A percentile compares a stretch with the other conserved stretches of the same genome.
phyloP scores from a whole-genome alignment of 2,329 filamentous ascomycete species.

The Waltergamsia citrina region DNA sequence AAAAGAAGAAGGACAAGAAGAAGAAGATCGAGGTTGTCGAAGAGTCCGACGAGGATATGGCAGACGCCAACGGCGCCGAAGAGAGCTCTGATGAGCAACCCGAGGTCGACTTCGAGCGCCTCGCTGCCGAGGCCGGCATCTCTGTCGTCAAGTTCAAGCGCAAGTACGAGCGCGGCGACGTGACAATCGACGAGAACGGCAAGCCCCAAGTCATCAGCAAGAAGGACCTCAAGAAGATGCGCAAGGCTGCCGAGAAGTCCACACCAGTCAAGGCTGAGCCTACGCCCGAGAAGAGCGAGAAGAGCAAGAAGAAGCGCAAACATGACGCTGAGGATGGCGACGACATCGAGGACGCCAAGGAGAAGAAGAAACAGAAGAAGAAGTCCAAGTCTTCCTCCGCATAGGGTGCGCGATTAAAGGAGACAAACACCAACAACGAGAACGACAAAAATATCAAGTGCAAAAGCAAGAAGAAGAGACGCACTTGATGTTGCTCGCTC shows the following conservation, averaged over 20 bases:
- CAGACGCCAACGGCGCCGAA: slow-evolving; percentile 23
- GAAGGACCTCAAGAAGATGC: slow-evolving; percentile 67
- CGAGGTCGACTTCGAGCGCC: slow-evolving; percentile 45
- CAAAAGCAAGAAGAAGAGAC: too few species aligned
- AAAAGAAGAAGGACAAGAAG: slow-evolving; percentile 31
- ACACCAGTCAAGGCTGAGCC: slow-evolving; percentile 29
- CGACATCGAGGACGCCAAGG: slow-evolving; percentile 52
- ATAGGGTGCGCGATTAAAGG: not conserved
- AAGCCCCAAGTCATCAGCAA: slow-evolving; percentile 61
- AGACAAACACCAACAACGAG: too few species aligned
- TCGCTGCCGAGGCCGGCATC: slow-evolving; percentile 58
- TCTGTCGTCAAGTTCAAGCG: slow-evolving; percentile 69
- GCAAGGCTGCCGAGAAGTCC: slow-evolving; percentile 47
- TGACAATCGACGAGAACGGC: slow-evolving; percentile 55
- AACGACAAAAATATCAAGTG: too few species aligned
- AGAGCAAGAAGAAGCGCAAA: slow-evolving; percentile 56
- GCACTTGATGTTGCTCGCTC: too few species aligned
- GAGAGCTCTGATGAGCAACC: slow-evolving; percentile 24
- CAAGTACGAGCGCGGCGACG: slow-evolving; percentile 69
- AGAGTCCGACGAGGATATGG: slow-evolving; percentile 28
- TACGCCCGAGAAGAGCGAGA: slow-evolving; percentile 41
- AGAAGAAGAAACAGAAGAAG: slow-evolving; percentile 46
- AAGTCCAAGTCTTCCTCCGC: slow-evolving; percentile 24
- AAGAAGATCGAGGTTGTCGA: slow-evolving; percentile 30
- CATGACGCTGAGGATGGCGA: slow-evolving; percentile 59